A percentile compares a stretch with the other conserved stretches of the same genome.
Conservation (phyloP, 2,329 filamentous ascomycete genomes). For the Lojkania enalia region DNA sequence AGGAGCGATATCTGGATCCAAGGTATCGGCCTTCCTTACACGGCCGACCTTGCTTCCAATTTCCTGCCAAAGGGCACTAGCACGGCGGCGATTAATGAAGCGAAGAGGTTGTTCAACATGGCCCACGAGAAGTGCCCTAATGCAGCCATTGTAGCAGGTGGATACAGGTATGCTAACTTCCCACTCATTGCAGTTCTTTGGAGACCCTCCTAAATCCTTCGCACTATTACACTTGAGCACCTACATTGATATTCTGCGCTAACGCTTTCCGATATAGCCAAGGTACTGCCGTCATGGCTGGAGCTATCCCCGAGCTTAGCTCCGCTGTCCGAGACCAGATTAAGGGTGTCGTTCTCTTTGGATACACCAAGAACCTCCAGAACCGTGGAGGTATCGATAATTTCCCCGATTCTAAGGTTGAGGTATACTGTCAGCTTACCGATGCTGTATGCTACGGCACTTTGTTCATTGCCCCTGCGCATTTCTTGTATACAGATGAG, state of each 20-base stretch:
- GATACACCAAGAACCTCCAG: constrained; percentile 47
- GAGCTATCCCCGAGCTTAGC: constrained; percentile 34
- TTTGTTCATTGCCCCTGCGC: constrained; percentile 36
- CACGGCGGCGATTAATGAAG: too few species aligned
- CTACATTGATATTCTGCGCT: not conserved
- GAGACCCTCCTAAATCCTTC: too few species aligned
- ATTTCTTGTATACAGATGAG: constrained; percentile 37
- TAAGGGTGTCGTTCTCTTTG: constrained; percentile 46
- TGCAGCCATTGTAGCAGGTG: constrained; percentile 47
- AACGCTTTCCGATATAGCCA: constrained; percentile 28
- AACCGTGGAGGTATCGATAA: constrained; percentile 39
- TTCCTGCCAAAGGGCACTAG: too few species aligned
- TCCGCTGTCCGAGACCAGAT: constrained; percentile 32
- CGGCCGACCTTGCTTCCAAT: too few species aligned
- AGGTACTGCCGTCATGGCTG: constrained; percentile 45
- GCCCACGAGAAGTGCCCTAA: too few species aligned
- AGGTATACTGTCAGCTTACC: constrained; percentile 41
- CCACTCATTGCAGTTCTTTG: too few species aligned
- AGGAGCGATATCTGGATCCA: too few species aligned
- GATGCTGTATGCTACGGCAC: constrained; percentile 44
- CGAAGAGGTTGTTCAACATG: too few species aligned
- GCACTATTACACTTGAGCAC: not conserved
- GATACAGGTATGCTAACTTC: constrained; percentile 50
- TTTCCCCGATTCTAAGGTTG: constrained; percentile 37
- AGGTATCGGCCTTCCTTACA: too few species aligned